phyloP scores from a whole-genome alignment of 2,329 filamentous ascomycete species.

The Fusarium nematophilum region DNA sequence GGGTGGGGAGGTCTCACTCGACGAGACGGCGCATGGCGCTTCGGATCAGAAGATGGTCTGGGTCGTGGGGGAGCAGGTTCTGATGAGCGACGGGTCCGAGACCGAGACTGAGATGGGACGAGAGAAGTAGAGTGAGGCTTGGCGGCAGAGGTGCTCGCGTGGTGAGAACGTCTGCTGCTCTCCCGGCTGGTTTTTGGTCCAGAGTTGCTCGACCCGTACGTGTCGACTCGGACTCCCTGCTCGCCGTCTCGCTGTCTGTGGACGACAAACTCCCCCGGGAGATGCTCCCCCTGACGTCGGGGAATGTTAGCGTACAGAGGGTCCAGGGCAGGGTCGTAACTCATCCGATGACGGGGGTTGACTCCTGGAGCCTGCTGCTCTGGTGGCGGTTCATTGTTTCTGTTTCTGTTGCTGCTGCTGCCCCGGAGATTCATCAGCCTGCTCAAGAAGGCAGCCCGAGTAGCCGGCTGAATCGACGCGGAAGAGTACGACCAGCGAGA shows the following conservation, averaged over 20 bases:
- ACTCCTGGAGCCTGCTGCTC: background rate
- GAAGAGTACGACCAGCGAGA: too few species aligned
- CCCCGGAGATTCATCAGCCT: too few species aligned
- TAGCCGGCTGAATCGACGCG: too few species aligned
- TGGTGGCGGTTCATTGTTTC: background rate
- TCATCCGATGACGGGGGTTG: slow-evolving; percentile 12
- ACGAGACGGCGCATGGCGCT: too few species aligned
- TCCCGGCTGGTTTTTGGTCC: too few species aligned
- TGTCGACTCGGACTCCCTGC: background rate
- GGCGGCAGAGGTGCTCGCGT: background rate
- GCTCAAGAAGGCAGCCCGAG: too few species aligned
- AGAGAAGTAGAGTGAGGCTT: background rate
- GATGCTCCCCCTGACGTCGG: slow-evolving; percentile 2
- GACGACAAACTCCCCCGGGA: slow-evolving; percentile 24
- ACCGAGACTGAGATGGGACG: background rate
- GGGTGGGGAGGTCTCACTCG: too few species aligned
- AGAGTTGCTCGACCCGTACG: too few species aligned
- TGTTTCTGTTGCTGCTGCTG: background rate
- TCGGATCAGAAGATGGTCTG: too few species aligned
- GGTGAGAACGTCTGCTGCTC: too few species aligned
- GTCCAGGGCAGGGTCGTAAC: slow-evolving; percentile 30
- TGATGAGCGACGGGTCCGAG: background rate
- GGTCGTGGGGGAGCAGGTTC: background rate
- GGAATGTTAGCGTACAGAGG: slow-evolving; percentile 32
- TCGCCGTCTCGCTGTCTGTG: slow-evolving; percentile 3